Conservation (phyloP, 2,329 filamentous ascomycete genomes). For the Diplodia sapinea region DNA sequence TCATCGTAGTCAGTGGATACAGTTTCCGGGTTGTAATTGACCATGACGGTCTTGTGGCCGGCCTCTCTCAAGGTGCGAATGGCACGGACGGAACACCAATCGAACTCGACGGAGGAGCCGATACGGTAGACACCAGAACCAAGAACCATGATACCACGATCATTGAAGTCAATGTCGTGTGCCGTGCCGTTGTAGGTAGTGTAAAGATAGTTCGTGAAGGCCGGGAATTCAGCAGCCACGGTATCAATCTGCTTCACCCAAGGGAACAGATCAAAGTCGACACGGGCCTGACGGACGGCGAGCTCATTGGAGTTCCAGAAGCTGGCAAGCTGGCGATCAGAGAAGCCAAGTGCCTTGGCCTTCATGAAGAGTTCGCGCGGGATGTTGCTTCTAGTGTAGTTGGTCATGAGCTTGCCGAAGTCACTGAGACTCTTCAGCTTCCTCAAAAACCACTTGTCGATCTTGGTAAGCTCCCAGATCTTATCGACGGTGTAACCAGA, state of each 20-base stretch:
- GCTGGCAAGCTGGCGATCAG: conserved; percentile 88
- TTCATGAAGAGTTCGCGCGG: conserved; percentile 72
- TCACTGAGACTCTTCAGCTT: conserved; percentile 90
- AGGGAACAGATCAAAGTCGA: conserved; percentile 85
- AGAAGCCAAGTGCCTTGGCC: conserved; percentile 94
- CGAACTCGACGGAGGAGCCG: conserved; percentile 96
- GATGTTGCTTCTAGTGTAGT: conserved; percentile 70
- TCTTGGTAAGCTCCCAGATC: conserved; percentile 98
- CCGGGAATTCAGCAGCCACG: conserved; percentile 94
- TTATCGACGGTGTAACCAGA: conserved; percentile 92
- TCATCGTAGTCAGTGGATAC: conserved; percentile 92
- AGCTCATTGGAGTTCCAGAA: conserved; percentile 96
- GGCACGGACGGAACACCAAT: conserved; percentile 96
- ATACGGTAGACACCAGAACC: conserved; percentile 97
- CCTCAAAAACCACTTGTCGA: conserved; percentile 97
- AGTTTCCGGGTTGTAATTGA: conserved; percentile 87
- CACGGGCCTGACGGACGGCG: conserved; percentile 79
- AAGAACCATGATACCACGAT: conserved; percentile 94
- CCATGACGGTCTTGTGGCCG: conserved; percentile 94
- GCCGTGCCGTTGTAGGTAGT: conserved; percentile 92
- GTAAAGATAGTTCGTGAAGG: conserved; percentile 94
- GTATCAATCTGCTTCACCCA: conserved; percentile 99
- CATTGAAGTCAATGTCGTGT: conserved; percentile 82
- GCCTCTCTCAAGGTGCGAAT: conserved; percentile 86
- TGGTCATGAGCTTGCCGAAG: conserved; percentile 80